Evolutionary conservation across 306 rosid genomes (phyloP), one percentile per base, ranked within the genome.

Genomic region (Nissolia schottii): DNA sequence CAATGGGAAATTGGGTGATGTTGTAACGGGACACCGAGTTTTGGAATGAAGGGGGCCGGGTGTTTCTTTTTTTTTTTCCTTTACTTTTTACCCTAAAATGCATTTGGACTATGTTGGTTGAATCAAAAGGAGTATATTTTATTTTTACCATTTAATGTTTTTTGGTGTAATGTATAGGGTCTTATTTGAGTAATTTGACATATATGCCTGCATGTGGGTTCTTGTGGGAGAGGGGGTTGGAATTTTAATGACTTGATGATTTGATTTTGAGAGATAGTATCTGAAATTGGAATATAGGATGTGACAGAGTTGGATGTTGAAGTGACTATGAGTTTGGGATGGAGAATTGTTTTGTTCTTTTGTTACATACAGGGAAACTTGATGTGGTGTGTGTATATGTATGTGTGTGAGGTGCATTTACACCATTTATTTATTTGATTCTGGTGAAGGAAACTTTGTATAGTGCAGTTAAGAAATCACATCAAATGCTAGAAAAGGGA

Each of bases 81-180:
- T n/a, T n/a, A n/a, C n/a, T n/a, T 72, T 67, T 80, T 88, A 37
- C 93, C 87, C 78, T 67, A 81, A 84, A 86, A 38, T 86, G 92
- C 94, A 77, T 81, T 73, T 81, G 84, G 89, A 90, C 92, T 82
- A 81, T 85, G 86, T 88, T 81, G 78, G 71, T 86, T 73, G 72
- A 60, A 84, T 78, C 63, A 78, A 80, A 71, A 70, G 16, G 18
- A 61, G 58, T 51, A 57, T 10, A n/a, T n/a, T n/a, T 75, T 66
- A 73, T n/a, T n/a, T n/a, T n/a, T n/a, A n/a, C n/a, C 31, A 64
- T 54, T 64, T 68, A 43, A 71, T 38, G 67, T 32, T 85, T 32
- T 85, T 12, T 72, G 59, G 50, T 55, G 67, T 77, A 37, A 22
- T 40, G 55, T 4, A 27, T 15, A 74, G 7, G 70, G 55, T 49